Evolutionary conservation across 2,329 filamentous ascomycete species (phyloP), one percentile per base, ranked within the genome.

Genomic region (Pseudocercospora fijiensis): DNA sequence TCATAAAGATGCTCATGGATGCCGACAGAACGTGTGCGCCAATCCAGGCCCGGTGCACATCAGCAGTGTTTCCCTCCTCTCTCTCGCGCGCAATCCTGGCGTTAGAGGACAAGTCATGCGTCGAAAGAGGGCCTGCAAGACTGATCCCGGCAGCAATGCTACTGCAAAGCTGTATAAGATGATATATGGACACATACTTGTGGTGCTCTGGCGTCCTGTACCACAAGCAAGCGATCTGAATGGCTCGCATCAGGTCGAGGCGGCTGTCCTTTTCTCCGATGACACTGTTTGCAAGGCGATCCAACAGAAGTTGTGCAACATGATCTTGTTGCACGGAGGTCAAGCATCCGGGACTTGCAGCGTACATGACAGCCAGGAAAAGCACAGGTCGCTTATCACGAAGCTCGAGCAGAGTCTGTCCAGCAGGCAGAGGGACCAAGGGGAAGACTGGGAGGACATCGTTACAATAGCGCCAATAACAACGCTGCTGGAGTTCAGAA

Each of bases 151-250:
- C 86, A 20, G 88, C 89, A 85, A 96, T 89, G 69, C 90, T 84
- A 56, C 87, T 87, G 1, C 90, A 88, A 70, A 91, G 85, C 74
- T 95, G 90, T 41, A 91, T 86, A 65, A 94, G 83, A 78, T 93
- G 90, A 77, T 92, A 95, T 73, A 94, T 93, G 72, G 93, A 93
- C 72, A 94, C 84, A 76, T 94, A 89, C 71, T 94, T 90, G 67
- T 90, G 90, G 70, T 89, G 85, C 68, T 92, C 87, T 0, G 91
- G 92, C 18, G 90, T 90, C 73, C 87, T 87, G 74, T 95, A 95
- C 90, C 91, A 96, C 26, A 92, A 84, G 27, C 88, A 86, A 2
- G 86, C 83, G 2, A 96, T 79, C 61, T 90, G 84, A n/a, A 96
- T 78, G 2, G 90, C 86, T 77, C 96, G 92, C 5, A 96, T 85